Conservation (phyloP, 2,329 filamentous ascomycete genomes). For the Metarhizium sp. region DNA sequence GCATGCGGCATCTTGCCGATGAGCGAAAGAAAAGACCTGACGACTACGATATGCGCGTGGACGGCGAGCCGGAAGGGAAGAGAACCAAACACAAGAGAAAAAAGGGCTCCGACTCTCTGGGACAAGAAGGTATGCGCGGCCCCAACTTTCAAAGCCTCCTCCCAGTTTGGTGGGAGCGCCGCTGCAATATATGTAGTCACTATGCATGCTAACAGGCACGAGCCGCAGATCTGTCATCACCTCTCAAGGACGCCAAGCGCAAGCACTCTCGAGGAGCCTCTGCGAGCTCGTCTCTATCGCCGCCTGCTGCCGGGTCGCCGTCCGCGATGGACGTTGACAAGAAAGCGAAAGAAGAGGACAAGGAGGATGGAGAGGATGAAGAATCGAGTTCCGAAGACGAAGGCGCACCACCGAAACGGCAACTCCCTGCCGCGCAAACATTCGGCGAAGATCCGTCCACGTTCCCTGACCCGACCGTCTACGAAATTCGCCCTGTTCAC, state of each 20-base stretch:
- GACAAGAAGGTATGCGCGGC: conserved; percentile 12
- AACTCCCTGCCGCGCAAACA: conserved; percentile 70
- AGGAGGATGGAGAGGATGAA: conserved; percentile 31
- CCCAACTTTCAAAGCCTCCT: background rate
- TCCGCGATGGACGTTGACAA: conserved; percentile 51
- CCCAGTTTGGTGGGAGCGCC: background rate
- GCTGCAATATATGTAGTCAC: background rate
- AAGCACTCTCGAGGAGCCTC: conserved; percentile 46
- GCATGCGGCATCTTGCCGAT: conserved; percentile 61
- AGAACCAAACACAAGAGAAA: conserved; percentile 69
- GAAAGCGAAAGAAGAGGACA: conserved; percentile 32
- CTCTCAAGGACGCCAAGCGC: conserved; percentile 41
- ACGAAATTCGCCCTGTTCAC: conserved; percentile 73
- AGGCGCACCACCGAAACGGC: conserved; percentile 50
- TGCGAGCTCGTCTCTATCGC: conserved; percentile 51
- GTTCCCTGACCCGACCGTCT: conserved; percentile 87
- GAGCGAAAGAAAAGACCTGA: conserved; percentile 54
- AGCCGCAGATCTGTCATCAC: conserved; percentile 41
- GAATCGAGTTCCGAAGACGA: conserved; percentile 50
- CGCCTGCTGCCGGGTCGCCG: conserved; percentile 40
- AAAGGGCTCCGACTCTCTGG: conserved; percentile 55
- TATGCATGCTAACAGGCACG: background rate
- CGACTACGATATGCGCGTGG: conserved; percentile 38
- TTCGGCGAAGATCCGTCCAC: conserved; percentile 88
- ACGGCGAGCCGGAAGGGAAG: conserved; percentile 41